Evolutionary conservation across 2,329 filamentous ascomycete species (phyloP).

Genomic region (Paecilomyces sp.): DNA sequence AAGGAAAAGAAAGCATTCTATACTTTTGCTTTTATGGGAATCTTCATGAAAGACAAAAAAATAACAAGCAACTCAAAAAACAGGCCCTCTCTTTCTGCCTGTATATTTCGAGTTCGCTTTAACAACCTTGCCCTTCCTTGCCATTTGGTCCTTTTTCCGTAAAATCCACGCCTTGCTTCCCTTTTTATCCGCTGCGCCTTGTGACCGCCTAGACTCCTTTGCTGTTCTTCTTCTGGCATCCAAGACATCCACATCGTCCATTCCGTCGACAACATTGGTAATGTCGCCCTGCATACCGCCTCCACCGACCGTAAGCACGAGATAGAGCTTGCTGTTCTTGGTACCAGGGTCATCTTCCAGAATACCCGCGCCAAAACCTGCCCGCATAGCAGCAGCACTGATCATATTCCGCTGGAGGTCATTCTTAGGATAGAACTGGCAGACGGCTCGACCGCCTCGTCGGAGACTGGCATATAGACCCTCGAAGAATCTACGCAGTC

Average conservation of each 20-base stretch:
- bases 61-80: constrained; percentile 52
- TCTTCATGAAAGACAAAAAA: neutral
- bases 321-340: constrained; percentile 93
- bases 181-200: constrained; percentile 39
- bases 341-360: constrained; percentile 93
- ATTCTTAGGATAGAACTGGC: constrained; percentile 98
- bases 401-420: constrained; percentile 89
- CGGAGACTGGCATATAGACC: constrained; percentile 78
- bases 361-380: constrained; percentile 90
- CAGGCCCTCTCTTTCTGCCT: constrained; percentile 72
- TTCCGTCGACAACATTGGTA: constrained; percentile 77
- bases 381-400: constrained; percentile 78
- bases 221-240: constrained; percentile 56
- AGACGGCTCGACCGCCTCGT: constrained; percentile 82
- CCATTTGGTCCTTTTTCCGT: constrained; percentile 80
- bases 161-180: constrained; percentile 46
- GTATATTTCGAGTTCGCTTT: constrained; percentile 92
- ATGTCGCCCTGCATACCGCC: constrained; percentile 65
- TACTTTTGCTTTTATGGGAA: no score
- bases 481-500: constrained; percentile 83
- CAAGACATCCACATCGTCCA: constrained; percentile 80
- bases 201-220: constrained; percentile 34
- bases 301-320: constrained; percentile 83
- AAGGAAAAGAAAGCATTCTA: no score
- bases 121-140: constrained; percentile 88